Evolutionary conservation across 225 moss, liverwort and hornwort species (phyloP).

Genomic region (Marchantia paleacea): DNA sequence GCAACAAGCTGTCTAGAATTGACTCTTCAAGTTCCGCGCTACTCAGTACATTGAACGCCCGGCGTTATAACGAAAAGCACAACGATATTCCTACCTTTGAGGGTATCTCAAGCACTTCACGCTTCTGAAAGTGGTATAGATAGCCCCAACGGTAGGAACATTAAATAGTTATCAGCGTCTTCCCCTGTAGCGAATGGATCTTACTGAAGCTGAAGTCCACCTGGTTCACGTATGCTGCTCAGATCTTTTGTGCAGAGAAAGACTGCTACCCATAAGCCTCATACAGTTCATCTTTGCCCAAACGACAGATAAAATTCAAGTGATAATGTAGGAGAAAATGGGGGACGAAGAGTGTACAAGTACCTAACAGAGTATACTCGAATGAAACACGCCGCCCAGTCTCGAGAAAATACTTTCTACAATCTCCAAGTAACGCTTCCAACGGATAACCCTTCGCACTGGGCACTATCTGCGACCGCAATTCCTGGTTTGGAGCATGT

Average conservation of each 20-base stretch:
- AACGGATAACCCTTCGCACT: conserved; percentile 91
- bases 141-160: no score
- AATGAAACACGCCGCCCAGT: conserved; percentile 92
- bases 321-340: neutral
- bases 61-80: no score
- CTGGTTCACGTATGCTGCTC: no score
- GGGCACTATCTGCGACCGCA: conserved; percentile 83
- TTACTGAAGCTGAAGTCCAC: no score
- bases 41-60: no score
- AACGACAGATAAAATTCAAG: neutral
- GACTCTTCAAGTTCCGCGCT: no score
- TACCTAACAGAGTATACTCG: conserved; percentile 93
- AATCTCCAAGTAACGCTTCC: conserved; percentile 79
- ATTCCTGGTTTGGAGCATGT: conserved; percentile 86
- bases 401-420: conserved; percentile 71
- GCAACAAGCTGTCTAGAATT: neutral
- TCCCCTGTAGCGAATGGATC: no score
- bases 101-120: no score
- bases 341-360: conserved; percentile 8
- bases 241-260: no score
- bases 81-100: no score
- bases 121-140: no score
- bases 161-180: no score
- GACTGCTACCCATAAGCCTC: neutral
- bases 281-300: neutral